Conservation (phyloP, 1,284 basidiomycete genomes). For the Fomitopsis palustris region DNA sequence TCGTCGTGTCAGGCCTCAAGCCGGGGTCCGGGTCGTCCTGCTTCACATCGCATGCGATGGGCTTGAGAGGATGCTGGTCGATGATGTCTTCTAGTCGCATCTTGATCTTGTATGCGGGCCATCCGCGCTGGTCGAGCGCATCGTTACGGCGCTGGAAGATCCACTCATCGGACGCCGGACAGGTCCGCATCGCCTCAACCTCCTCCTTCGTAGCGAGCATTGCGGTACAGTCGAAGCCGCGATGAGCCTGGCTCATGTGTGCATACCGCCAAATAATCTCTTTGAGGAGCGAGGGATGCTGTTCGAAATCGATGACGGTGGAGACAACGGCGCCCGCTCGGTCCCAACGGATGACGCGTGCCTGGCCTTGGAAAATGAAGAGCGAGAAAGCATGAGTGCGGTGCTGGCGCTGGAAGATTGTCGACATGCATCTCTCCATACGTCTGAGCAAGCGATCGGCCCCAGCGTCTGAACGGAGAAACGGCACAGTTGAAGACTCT, state of each 20-base stretch:
- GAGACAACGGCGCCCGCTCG: constrained; percentile 13
- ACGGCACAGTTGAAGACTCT: no score
- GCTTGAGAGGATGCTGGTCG: neutral
- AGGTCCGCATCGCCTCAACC: neutral
- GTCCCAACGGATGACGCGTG: constrained; percentile 17
- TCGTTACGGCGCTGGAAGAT: neutral
- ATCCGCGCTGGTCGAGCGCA: neutral
- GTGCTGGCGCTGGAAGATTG: constrained; percentile 9
- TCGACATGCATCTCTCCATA: neutral
- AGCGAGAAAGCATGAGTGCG: constrained; percentile 11
- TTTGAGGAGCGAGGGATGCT: constrained; percentile 4
- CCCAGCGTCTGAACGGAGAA: neutral
- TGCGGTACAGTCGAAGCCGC: constrained; percentile 13
- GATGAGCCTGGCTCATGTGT: neutral
- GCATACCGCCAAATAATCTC: constrained; percentile 14
- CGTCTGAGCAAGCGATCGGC: neutral
- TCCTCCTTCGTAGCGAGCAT: neutral
- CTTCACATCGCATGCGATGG: neutral
- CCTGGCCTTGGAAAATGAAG: constrained; percentile 8
- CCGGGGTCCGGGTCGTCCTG: neutral
- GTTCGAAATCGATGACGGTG: constrained; percentile 10
- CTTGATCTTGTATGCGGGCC: constrained; percentile 3
- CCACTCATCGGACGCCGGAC: neutral
- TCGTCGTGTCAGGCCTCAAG: no score
- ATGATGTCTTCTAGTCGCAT: neutral